Evolutionary conservation across 148 eudicot genomes (phyloP), one percentile per base, ranked within the genome.

Genomic region (Fallopia convolvulus): DNA sequence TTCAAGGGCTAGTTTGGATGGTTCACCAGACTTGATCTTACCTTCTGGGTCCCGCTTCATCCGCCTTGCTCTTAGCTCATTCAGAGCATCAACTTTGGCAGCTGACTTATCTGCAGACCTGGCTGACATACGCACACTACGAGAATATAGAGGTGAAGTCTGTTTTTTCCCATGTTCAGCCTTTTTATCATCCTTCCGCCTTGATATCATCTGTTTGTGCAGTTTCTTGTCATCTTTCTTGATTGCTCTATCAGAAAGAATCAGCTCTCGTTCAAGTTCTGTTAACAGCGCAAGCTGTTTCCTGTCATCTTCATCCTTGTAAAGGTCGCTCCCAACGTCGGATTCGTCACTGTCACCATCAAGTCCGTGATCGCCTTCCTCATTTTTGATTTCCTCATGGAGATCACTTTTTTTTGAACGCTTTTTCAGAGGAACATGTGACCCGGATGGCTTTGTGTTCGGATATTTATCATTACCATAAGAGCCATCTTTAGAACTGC

Each of bases 371-470:
- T 87, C 89, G 76, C 52, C 86, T 84, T 76, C 87, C 65, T 77
- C 71, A 72, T 85, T 80, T 60, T 70, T 53, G 52, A 80, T 83
- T 77, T 86, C 87, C 53, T 81, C 83, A 76, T 83, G 91, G 80
- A 87, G 88, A 23, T 83, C 89, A 77, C 88, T 85, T 30, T 90
- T 88, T 8, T 90, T 95, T 46, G 89, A 75, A 66, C 98, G 82
- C 77, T 94, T 94, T 82, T 94, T 94, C 66, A 92, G 80, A 78
- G 97, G 98, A 77, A 90, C 89, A 77, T 90, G 95, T 66, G 97
- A 86, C 49, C 81, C 83, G 55, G 92, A 84, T 44, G 89, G 88
- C 78, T 90, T 92, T 80, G 87, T 82, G 56, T 83, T 81, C n/a
- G 82, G 78, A 87, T 80, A 90, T 72, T 77, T 80, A 83, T 75